Percentiles rank a stretch among this genome's conserved stretches.
Evolutionary conservation across 805 yeast species (phyloP).

Genomic region (Kregervanrija fluxuum): DNA sequence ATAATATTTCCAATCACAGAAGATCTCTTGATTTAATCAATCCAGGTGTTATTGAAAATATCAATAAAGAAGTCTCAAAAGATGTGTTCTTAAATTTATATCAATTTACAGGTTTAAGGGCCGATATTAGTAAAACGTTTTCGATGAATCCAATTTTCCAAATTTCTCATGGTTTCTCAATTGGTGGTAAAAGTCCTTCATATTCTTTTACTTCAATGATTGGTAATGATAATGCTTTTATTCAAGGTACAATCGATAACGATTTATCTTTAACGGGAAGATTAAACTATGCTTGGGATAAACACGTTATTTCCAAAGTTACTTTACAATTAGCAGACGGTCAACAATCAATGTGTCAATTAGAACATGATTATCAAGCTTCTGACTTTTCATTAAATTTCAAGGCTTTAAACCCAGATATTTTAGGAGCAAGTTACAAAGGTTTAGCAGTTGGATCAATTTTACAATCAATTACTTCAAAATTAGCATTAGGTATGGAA

Average conservation of each 20-base stretch:
- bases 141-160: conserved; percentile 92
- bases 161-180: conserved; percentile 85
- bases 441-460: conserved; percentile 92
- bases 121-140: conserved; percentile 90
- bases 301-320: conserved; percentile 68
- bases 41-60: conserved; percentile 93
- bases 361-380: conserved; percentile 94
- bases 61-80: conserved; percentile 87
- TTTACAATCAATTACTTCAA: conserved; percentile 81
- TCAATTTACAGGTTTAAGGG: conserved; percentile 91
- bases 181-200: conserved; percentile 84
- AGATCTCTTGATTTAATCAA: conserved; percentile 72
- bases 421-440: conserved; percentile 65
- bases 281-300: conserved; percentile 85
- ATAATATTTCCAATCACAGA: conserved; percentile 69
- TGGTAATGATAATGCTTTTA: conserved; percentile 77
- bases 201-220: conserved; percentile 87
- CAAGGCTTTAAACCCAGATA: conserved; percentile 84
- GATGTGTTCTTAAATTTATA: conserved; percentile 88
- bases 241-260: conserved; percentile 89
- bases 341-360: conserved; percentile 90
- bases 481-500: conserved; percentile 84
- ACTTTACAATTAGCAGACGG: conserved; percentile 82
- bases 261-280: conserved; percentile 83
- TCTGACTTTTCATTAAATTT: conserved; percentile 81